Evolutionary conservation across 345 rosid genomes (phyloP).

Genomic region (Erucastrum elatum): DNA sequence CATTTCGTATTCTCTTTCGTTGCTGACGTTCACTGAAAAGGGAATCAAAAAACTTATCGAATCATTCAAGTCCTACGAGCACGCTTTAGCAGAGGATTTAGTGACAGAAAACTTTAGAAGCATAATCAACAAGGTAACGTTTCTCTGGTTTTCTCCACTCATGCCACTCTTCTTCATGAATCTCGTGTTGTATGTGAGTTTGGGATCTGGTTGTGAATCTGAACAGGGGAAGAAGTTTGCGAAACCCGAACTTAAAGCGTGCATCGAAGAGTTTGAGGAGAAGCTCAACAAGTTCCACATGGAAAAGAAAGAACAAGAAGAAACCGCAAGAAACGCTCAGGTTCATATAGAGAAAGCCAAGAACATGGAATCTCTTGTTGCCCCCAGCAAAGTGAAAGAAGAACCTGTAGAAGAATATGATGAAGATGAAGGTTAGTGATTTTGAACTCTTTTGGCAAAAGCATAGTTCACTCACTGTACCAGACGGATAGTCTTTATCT

Average conservation of each 20-base stretch:
- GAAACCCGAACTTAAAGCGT: constrained; percentile 82
- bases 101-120: constrained; percentile 81
- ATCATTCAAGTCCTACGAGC: constrained; percentile 77
- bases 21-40: constrained; percentile 87
- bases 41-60: constrained; percentile 91
- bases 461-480: constrained; percentile 35
- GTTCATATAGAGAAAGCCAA: constrained; percentile 45
- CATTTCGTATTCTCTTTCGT: constrained; percentile 91
- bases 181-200: constrained; percentile 18
- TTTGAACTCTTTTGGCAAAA: not conserved
- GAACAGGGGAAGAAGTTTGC: constrained; percentile 88
- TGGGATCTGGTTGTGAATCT: constrained; percentile 27
- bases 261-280: constrained; percentile 96
- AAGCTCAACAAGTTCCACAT: constrained; percentile 79
- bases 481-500: not conserved
- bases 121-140: constrained; percentile 72
- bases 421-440: constrained; percentile 56
- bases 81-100: constrained; percentile 73
- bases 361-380: not conserved
- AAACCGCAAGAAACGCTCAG: constrained; percentile 84
- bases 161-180: constrained; percentile 13
- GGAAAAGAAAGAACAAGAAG: constrained; percentile 96
- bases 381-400: constrained; percentile 42
- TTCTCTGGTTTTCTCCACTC: not conserved
- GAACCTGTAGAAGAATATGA: constrained; percentile 49